A percentile compares a stretch with the other conserved stretches of the same genome.
Evolutionary conservation across 768 basidiomycete species (phyloP).

Genomic region (Hemileccinum impolitum): DNA sequence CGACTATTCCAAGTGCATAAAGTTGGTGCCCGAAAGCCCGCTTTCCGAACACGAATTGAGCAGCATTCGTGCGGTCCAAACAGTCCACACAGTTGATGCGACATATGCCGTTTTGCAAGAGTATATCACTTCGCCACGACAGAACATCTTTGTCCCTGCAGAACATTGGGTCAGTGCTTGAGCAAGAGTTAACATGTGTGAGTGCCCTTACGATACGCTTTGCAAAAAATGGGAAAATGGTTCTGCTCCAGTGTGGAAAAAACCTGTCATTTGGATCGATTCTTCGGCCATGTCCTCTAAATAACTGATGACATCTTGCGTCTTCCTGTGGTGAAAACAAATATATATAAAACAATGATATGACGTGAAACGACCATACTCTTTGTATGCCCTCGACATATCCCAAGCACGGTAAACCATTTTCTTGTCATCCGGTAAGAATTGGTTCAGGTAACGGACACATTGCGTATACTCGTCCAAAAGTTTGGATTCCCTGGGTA

Average conservation of each 20-base stretch:
- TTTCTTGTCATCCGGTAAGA: constrained; percentile 78
- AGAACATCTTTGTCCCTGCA: constrained; percentile 30
- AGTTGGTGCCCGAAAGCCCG: constrained; percentile 93
- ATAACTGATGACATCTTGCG: constrained; percentile 93
- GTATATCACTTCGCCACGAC: constrained; percentile 61
- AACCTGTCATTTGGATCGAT: constrained; percentile 83
- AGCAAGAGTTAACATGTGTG: not conserved
- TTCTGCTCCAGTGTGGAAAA: constrained; percentile 93
- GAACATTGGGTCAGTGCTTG: not conserved
- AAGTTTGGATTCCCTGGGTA: constrained; percentile 85
- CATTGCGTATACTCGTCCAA: constrained; percentile 91
- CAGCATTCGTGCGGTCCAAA: constrained; percentile 92
- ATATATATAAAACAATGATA: not conserved
- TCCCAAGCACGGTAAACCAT: constrained; percentile 96
- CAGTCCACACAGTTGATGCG: constrained; percentile 98
- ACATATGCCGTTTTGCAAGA: constrained; percentile 88
- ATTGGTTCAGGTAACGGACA: constrained; percentile 91
- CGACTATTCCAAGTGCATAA: constrained; percentile 88
- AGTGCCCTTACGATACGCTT: constrained; percentile 33
- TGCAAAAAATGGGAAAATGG: constrained; percentile 70
- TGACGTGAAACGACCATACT: constrained; percentile 45
- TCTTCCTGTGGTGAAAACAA: constrained; percentile 61
- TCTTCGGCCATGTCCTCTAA: constrained; percentile 95
- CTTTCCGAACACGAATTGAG: constrained; percentile 96
- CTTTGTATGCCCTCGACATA: constrained; percentile 92